phyloP scores from a whole-genome alignment of 345 rosid genomes.

The Excoecaria cochinchinensis region DNA sequence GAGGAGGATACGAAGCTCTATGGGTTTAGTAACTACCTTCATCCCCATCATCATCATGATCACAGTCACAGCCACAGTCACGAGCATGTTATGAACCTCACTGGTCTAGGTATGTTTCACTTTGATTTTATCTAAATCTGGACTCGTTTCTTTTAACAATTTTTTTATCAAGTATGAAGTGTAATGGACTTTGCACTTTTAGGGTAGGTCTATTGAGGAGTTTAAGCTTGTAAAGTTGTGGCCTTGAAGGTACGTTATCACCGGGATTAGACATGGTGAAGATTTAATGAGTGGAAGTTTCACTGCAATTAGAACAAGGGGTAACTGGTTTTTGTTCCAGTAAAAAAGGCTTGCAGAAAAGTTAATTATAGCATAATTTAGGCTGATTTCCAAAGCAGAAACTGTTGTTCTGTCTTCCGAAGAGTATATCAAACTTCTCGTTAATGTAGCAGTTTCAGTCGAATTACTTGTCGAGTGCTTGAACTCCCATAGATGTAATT shows the following conservation, averaged over 20 bases:
- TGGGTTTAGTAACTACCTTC: conserved; percentile 60
- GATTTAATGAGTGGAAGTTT: neutral
- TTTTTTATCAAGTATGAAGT: neutral
- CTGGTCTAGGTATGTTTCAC: conserved; percentile 53
- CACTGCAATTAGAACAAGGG: neutral
- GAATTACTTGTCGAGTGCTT: no score
- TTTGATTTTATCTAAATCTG: neutral
- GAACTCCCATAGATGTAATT: no score
- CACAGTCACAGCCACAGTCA: conserved; percentile 23
- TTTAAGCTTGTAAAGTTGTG: neutral
- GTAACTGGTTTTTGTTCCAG: neutral
- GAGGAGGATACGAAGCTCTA: conserved; percentile 87
- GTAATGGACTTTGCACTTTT: neutral
- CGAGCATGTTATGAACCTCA: conserved; percentile 39
- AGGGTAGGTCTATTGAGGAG: neutral
- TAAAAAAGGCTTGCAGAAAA: no score
- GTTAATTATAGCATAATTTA: neutral
- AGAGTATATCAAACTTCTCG: neutral
- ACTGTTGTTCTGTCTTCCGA: neutral
- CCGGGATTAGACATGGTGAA: no score
- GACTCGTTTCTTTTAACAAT: no score
- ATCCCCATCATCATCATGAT: conserved; percentile 30
- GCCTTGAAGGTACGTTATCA: neutral
- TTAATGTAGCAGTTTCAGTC: neutral
- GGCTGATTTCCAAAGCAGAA: neutral